Evolutionary conservation across 139 green algal genomes (phyloP), one percentile per base, ranked within the genome.

Genomic region (Chlamydomonas schloesseri): DNA sequence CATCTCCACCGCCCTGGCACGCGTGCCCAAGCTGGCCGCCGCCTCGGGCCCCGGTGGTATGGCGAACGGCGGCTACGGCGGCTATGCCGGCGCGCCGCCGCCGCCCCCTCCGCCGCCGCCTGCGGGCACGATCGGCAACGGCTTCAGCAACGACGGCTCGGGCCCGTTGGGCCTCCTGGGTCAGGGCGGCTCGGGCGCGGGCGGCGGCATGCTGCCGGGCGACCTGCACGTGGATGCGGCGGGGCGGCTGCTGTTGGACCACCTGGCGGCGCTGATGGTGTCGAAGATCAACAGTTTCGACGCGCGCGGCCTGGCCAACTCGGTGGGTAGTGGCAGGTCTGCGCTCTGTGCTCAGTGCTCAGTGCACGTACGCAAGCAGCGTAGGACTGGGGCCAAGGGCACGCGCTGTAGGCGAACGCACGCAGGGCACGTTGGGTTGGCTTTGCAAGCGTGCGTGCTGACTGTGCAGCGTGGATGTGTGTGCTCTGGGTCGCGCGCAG

Each of bases 1-100:
- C 88, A 84, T 95, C 71, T 91, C 88, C 71, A 94, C 90, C 17
- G 92, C 95, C 1, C 89, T 98, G 47, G 90, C 95, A 21, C 88
- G 91, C 11, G 73, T 95, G 65, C 94, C 93, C 46, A 96, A 96
- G 83, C 80, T 96, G n/a, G 83, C 91, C 20, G 78, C 71, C 4
- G 14, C 15, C 24, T 28, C 33, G 26, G 46, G 24, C 64, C 73
- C 28, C 77, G 64, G 57, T 60, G 58, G 42, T 13, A 50, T 50
- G 42, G 42, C 42, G 42, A 50, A n/a, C n/a, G 36, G n/a, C 26
- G 47, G 47, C n/a, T 47, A 28, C 75, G 60, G 31, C 55, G 15
- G 8, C 34, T n/a, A 73, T 65, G 50, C 33, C 17, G 23, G 14
- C 31, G 71, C 72, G 68, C 72, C 36, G 53, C 28, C 36, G 2